Evolutionary conservation across 306 rosid genomes (phyloP), one percentile per base, ranked within the genome.

Genomic region (Amphicarpaea edgeworthii): DNA sequence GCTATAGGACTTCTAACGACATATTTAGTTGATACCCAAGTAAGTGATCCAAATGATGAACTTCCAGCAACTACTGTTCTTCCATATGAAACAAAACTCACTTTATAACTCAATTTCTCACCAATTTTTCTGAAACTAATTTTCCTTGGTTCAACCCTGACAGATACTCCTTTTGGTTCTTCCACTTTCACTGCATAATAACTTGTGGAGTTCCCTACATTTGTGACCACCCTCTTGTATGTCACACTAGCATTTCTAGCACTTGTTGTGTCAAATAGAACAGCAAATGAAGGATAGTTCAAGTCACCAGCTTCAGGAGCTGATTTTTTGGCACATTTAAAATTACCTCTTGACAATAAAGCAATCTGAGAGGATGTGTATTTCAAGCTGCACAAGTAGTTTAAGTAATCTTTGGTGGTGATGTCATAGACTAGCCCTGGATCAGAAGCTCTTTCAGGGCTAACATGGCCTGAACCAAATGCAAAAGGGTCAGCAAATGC

Each of bases 281-380:
- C 94, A 0, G 91, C 45, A 78, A 87, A 85, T 19, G 90, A 89
- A 70, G 94, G 91, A 85, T 87, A 89, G 60, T 89, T 89, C 78
- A 89, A 50, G 81, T 84, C 85, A 50, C 91, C 86, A 14, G 69
- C 50, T 30, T 72, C 72, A 47, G 76, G 47, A 69, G 20, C 32
- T 45, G 49, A 14, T 3, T 40, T 42, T 4, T 63, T 58, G 23
- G 90, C 68, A 58, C 90, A 90, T 16, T 20, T 73, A 23, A 75
- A 78, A 17, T 84, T 85, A 32, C 79, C 78, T 32, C 51, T 77
- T 41, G 86, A 84, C 46, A 89, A 15, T 46, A 87, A 11, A 75
- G 87, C 83, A 74, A 89, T 80, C 58, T 89, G 91, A 21, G 88
- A 12, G 38, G 91, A 32, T n/a, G 75, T 80, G 34, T 85, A 89